Evolutionary conservation across 2,329 filamentous ascomycete species (phyloP).

Genomic region (Sarocladium oryzae): DNA sequence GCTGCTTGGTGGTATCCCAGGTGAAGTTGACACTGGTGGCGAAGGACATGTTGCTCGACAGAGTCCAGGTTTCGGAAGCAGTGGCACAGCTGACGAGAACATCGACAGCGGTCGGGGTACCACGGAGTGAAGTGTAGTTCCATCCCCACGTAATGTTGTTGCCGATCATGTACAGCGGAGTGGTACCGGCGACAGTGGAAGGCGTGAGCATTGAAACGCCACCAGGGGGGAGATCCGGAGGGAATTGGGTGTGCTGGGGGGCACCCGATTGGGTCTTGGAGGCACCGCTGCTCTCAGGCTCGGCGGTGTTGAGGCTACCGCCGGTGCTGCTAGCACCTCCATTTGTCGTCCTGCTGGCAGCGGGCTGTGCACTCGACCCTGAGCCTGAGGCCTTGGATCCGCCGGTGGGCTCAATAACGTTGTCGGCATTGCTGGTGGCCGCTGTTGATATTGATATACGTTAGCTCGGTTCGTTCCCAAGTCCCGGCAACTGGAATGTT

Average conservation of each 20-base stretch:
- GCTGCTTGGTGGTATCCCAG: constrained; percentile 52
- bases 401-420: constrained; percentile 10
- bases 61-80: constrained; percentile 49
- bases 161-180: constrained; percentile 53
- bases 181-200: constrained; percentile 32
- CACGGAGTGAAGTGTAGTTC: constrained; percentile 59
- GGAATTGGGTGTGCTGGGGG: constrained; percentile 33
- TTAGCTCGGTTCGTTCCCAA: constrained; percentile 3
- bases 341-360: constrained; percentile 18
- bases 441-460: constrained; percentile 11
- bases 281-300: constrained; percentile 11
- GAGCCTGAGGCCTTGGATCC: constrained; percentile 3
- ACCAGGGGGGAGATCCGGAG: constrained; percentile 41
- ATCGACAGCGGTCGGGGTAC: constrained; percentile 53
- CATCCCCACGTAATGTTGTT: constrained; percentile 54
- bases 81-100: constrained; percentile 50
- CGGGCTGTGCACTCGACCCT: constrained; percentile 9
- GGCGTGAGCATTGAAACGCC: constrained; percentile 49
- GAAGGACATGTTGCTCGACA: constrained; percentile 58
- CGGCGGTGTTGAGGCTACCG: constrained; percentile 34
- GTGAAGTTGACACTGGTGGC: constrained; percentile 42
- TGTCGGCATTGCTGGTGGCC: neutral
- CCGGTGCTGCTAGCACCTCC: constrained; percentile 20
- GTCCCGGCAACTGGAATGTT: constrained; percentile 13
- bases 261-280: neutral